Evolutionary conservation across 2,329 filamentous ascomycete species (phyloP).

Genomic region (Xenosphaeropsis pyriputrescens): DNA sequence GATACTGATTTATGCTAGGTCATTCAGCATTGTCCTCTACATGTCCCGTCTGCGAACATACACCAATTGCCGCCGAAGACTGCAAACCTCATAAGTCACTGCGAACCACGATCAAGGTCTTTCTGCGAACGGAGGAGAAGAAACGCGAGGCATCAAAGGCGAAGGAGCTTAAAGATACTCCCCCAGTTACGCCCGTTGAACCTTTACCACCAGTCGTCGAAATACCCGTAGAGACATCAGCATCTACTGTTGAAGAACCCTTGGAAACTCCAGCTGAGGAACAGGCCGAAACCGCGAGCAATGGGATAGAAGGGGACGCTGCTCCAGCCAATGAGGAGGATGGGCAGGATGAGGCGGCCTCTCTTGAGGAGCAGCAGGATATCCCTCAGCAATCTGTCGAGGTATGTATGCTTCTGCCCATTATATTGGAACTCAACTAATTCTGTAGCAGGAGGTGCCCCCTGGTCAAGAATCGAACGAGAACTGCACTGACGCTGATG

Average conservation of each 20-base stretch:
- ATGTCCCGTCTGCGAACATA: constrained; percentile 89
- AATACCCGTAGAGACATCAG: constrained; percentile 7
- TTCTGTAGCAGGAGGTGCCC: constrained; percentile 13
- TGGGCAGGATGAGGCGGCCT: constrained; percentile 1
- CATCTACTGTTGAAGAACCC: constrained; percentile 6
- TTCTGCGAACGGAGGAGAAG: constrained; percentile 81
- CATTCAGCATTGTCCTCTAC: constrained; percentile 62
- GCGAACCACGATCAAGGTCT: constrained; percentile 85
- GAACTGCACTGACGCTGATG: constrained; percentile 5
- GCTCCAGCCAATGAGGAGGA: not conserved
- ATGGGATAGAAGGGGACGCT: constrained; percentile 1
- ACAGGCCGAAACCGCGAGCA: not conserved
- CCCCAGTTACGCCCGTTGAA: constrained; percentile 17
- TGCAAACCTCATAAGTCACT: constrained; percentile 82
- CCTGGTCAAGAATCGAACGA: constrained; percentile 15
- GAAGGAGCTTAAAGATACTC: constrained; percentile 22
- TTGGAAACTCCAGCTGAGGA: constrained; percentile 9
- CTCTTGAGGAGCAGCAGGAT: constrained; percentile 16
- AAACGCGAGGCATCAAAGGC: constrained; percentile 56
- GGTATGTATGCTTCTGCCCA: constrained; percentile 11
- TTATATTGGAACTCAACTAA: constrained; percentile 5
- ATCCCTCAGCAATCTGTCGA: constrained; percentile 22
- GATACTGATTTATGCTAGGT: constrained; percentile 31
- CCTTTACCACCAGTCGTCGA: constrained; percentile 6
- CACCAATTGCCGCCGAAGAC: constrained; percentile 70